Conservation (phyloP, 225 moss, liverwort and hornwort species). For the Straminergon stramineum region DNA sequence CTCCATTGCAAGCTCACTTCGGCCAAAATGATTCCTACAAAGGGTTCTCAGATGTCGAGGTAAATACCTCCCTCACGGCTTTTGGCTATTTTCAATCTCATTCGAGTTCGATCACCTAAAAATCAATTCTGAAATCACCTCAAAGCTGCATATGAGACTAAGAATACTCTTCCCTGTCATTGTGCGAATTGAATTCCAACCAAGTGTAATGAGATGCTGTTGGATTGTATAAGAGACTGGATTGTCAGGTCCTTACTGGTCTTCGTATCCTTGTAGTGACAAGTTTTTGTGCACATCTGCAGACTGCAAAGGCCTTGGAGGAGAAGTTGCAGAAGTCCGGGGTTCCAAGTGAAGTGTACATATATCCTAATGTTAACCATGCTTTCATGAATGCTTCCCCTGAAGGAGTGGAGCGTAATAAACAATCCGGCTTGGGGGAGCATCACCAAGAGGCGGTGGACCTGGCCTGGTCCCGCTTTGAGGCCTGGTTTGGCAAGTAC, state of each 20-base stretch:
- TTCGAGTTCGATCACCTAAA: background rate
- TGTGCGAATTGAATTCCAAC: background rate
- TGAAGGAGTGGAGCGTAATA: slow-evolving; percentile 70
- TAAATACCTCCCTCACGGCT: background rate
- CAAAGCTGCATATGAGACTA: background rate
- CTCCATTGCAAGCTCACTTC: slow-evolving; percentile 84
- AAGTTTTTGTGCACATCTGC: background rate
- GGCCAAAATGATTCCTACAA: slow-evolving; percentile 46
- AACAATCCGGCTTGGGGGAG: slow-evolving; percentile 41
- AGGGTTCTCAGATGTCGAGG: slow-evolving; percentile 73
- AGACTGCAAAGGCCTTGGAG: slow-evolving; percentile 59
- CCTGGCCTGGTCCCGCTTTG: slow-evolving; percentile 57
- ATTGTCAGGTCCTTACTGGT: background rate
- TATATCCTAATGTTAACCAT: slow-evolving; percentile 55
- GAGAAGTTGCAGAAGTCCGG: slow-evolving; percentile 52
- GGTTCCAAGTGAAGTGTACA: slow-evolving; percentile 46
- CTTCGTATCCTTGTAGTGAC: background rate
- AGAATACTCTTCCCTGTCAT: background rate
- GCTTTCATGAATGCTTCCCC: slow-evolving; percentile 90
- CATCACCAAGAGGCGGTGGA: slow-evolving; percentile 50
- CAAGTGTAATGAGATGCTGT: background rate
- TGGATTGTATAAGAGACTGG: background rate
- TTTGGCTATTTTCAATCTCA: background rate
- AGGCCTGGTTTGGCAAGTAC: slow-evolving; percentile 61
- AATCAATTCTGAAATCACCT: background rate